These are phyloP conservation scores for Boletus semigastroideus DNA, from an alignment of 1,284 basidiomycete species.

Conservation along the genomic window DNA sequence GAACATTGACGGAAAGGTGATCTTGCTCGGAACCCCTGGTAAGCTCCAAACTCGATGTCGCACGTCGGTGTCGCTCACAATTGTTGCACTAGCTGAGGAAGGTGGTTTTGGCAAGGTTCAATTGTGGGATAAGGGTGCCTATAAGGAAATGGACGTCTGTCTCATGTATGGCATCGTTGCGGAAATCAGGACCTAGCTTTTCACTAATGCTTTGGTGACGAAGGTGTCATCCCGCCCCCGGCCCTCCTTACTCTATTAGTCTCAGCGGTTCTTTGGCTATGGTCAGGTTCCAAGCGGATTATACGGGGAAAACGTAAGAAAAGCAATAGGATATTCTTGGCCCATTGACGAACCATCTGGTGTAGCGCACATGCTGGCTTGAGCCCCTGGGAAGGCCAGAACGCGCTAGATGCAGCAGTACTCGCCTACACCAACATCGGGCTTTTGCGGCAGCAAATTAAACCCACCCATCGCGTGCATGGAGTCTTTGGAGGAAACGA, in stretches of 20 bases:
- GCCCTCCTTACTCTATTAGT: conserved; percentile 53
- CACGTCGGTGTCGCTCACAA: background rate
- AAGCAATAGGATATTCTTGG: background rate
- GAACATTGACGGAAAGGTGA: conserved; percentile 63
- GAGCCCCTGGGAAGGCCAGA: conserved; percentile 74
- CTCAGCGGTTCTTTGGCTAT: conserved; percentile 54
- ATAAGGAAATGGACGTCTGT: conserved; percentile 67
- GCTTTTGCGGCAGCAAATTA: conserved; percentile 72
- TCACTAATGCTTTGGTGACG: background rate
- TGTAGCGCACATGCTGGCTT: conserved; percentile 65
- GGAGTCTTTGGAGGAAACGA: conserved; percentile 63
- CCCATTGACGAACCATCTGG: background rate
- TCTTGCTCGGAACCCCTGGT: conserved; percentile 77
- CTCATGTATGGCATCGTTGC: conserved; percentile 49
- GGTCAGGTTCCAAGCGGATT: conserved; percentile 50
- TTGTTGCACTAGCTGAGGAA: conserved; percentile 63
- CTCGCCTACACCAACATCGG: conserved; percentile 72
- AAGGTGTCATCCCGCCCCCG: conserved; percentile 66
- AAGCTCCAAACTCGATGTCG: conserved; percentile 2
- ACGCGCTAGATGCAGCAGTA: conserved; percentile 77
- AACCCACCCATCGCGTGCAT: conserved; percentile 60
- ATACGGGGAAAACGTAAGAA: conserved; percentile 58
- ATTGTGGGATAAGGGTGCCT: conserved; percentile 63
- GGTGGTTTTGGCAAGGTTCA: conserved; percentile 68
- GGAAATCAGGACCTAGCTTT: background rate